phyloP scores from a whole-genome alignment of 2,329 filamentous ascomycete species.

The Fusarium graminum region DNA sequence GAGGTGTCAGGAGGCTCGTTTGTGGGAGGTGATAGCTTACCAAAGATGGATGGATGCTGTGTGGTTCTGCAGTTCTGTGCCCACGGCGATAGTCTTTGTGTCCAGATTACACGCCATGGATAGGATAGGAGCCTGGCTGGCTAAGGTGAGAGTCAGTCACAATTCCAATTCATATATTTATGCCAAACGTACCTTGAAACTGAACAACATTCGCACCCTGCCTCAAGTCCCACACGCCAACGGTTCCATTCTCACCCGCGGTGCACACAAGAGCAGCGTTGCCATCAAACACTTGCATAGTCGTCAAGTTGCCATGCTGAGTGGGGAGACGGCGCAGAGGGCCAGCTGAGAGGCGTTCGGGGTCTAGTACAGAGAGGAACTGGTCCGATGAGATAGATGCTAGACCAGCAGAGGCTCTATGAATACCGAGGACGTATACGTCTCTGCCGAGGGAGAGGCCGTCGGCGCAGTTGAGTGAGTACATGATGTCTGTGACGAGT shows the following conservation, averaged over 20 bases:
- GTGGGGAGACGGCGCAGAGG: conserved; percentile 63
- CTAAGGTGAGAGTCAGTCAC: conserved; percentile 45
- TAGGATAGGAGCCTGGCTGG: conserved; percentile 66
- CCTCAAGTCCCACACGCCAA: conserved; percentile 76
- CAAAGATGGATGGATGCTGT: conserved; percentile 72
- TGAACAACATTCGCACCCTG: conserved; percentile 59
- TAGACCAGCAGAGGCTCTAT: conserved; percentile 64
- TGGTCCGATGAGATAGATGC: conserved; percentile 78
- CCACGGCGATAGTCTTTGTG: conserved; percentile 74
- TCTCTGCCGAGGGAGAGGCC: conserved; percentile 53
- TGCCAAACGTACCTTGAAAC: conserved; percentile 60
- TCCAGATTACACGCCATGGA: conserved; percentile 72
- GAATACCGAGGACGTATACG: conserved; percentile 71
- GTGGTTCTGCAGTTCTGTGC: conserved; percentile 78
- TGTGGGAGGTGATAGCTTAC: conserved; percentile 54
- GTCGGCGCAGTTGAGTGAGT: conserved; percentile 53
- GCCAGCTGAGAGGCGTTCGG: conserved; percentile 65
- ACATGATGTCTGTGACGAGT: conserved; percentile 46
- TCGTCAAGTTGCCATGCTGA: conserved; percentile 73
- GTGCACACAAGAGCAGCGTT: conserved; percentile 71
- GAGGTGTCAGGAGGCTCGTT: not conserved
- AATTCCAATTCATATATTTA: not conserved
- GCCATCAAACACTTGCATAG: conserved; percentile 68
- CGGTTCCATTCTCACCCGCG: conserved; percentile 77
- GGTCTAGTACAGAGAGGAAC: conserved; percentile 74